Evolutionary conservation across 768 basidiomycete genomes (phyloP).

Genomic region (Phanerodontia chrysosporium): DNA sequence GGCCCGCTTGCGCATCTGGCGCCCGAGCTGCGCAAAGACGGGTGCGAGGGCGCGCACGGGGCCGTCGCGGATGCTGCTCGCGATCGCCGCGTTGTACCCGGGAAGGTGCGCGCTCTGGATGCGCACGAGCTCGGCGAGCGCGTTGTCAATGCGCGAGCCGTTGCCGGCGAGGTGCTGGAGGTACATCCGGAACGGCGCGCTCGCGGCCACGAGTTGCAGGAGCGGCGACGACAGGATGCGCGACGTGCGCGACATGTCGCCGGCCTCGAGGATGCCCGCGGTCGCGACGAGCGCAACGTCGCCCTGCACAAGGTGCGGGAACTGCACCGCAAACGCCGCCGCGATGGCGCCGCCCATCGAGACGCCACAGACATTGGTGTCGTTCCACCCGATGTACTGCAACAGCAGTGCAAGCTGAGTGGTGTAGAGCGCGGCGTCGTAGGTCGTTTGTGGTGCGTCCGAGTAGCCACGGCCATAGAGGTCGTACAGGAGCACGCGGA

Average conservation of each 20-base stretch:
- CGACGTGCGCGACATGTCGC: slow-evolving; percentile 66
- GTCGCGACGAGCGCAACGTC: slow-evolving; percentile 65
- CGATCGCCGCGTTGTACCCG: slow-evolving; percentile 72
- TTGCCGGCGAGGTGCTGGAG: slow-evolving; percentile 29
- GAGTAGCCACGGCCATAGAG: slow-evolving; percentile 82
- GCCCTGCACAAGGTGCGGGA: slow-evolving; percentile 66
- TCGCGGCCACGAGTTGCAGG: slow-evolving; percentile 63
- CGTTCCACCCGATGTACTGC: slow-evolving; percentile 72
- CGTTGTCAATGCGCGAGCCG: slow-evolving; percentile 21
- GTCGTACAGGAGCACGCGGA: slow-evolving; percentile 76
- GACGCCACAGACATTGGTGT: slow-evolving; percentile 60
- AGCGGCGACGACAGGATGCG: slow-evolving; percentile 78
- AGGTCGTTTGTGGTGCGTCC: slow-evolving; percentile 68
- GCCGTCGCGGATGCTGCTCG: slow-evolving; percentile 69
- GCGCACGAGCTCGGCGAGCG: slow-evolving; percentile 53
- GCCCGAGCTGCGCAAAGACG: slow-evolving; percentile 45
- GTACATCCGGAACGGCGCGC: slow-evolving; percentile 48
- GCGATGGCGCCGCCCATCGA: slow-evolving; percentile 84
- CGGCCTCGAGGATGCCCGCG: slow-evolving; percentile 66
- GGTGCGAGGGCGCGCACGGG: slow-evolving; percentile 60
- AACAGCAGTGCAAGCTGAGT: slow-evolving; percentile 81
- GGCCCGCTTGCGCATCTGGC: slow-evolving; percentile 41
- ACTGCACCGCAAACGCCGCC: slow-evolving; percentile 63
- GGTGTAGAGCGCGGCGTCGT: slow-evolving; percentile 61
- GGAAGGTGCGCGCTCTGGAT: slow-evolving; percentile 74